Evolutionary conservation across 495 filamentous ascomycete species (phyloP).

Genomic region (Immersiella caudata): DNA sequence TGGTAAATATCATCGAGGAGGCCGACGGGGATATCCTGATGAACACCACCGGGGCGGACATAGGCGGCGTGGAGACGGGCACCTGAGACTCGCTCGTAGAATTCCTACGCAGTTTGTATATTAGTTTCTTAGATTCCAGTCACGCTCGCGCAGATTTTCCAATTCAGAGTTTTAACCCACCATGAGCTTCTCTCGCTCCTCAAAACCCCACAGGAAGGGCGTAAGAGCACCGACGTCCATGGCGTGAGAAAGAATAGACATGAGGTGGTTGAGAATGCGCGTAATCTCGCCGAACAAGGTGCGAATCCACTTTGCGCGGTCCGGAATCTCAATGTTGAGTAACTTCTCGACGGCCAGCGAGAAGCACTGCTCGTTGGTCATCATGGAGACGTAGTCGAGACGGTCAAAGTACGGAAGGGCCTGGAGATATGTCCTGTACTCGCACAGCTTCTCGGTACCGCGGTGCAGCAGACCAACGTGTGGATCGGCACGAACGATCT

Average conservation of each 20-base stretch:
- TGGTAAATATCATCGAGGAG: conserved; percentile 99
- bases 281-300: conserved; percentile 98
- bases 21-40: conserved; percentile 91
- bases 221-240: conserved; percentile 99
- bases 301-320: conserved; percentile 94
- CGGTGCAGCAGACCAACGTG: conserved; percentile 96
- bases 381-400: conserved; percentile 99
- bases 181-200: conserved; percentile 99
- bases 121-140: neutral
- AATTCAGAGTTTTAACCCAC: conserved; percentile 49
- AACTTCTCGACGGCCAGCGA: conserved; percentile 96
- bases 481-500: conserved; percentile 94
- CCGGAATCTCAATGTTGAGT: conserved; percentile 94
- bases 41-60: conserved; percentile 94
- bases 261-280: conserved; percentile 92
- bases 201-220: conserved; percentile 99
- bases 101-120: conserved; percentile 69
- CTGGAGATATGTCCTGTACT: conserved; percentile 99
- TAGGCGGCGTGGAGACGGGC: conserved; percentile 98
- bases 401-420: conserved; percentile 99
- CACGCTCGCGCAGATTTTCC: neutral
- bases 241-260: conserved; percentile 96
- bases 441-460: conserved; percentile 99
- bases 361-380: conserved; percentile 99
- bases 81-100: conserved; percentile 98